Evolutionary conservation across 2,329 filamentous ascomycete species (phyloP), one percentile per base, ranked within the genome.

Genomic region (Decorospora gaudefroyi): DNA sequence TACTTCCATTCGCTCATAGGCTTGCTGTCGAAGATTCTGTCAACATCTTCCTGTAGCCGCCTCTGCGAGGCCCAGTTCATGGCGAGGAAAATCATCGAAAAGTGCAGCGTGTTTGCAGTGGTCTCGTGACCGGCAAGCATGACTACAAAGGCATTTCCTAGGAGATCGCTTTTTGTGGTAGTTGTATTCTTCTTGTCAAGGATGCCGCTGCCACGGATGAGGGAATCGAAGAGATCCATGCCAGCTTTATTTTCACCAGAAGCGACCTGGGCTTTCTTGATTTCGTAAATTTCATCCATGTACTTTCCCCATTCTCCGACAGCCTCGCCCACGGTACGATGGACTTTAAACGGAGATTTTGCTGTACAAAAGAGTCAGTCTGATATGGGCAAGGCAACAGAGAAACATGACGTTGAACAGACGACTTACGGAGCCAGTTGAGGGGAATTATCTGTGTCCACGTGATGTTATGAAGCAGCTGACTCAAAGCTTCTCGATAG

Each of bases 101-200:
- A 90, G 70, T 91, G 85, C 26, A 90, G 75, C 3, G 81, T 79
- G 67, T 88, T 89, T 33, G 87, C 87, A 2, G 87, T 87, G 1
- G 88, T 91, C 69, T 93, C 88, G 68, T 93, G 87, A 9, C 88
- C 88, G 0, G 88, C 88, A 1, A 91, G 75, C 48, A 80, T 78
- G 48, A 82, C 72, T 34, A 79, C 75, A 46, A 80, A 80, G 15
- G 86, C 82, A 61, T 90, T 90, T 36, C 86, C 86, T 18, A 87
- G 72, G 46, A 91, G 85, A 42, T 90, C 86, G 48, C 59, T 66
- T 33, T 67, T 68, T 10, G 61, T 46, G 10, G 67, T 18, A 2
- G 52, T 49, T 6, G 50, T 56, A 69, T 72, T 50, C 65, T 57
- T 61, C 16, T 58, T 52, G n/a, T 62, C 57, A 13, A 63, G 55